Evolutionary conservation across 2,329 filamentous ascomycete genomes (phyloP), one percentile per base, ranked within the genome.

Genomic region (Fusarium tricinctum): DNA sequence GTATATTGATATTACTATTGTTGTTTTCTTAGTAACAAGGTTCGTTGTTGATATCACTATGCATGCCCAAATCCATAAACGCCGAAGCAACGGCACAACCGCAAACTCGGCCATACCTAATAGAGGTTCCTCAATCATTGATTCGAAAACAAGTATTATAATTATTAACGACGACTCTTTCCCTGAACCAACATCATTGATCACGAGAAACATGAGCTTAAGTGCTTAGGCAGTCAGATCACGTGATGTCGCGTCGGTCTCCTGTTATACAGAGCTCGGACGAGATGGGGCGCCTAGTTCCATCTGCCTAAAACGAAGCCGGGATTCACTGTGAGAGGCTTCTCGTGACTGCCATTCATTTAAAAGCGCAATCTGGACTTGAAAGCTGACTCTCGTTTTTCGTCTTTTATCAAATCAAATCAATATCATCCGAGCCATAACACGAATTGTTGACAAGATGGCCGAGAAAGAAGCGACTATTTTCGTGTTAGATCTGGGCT

Each of bases 401-500:
- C 39, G 30, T 9, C 12, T 22, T 22, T 42, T 33, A 45, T 33
- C 22, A 8, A 30, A n/a, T 28, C 61, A 43, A 9, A 22, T n/a
- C 35, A 47, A 15, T 35, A 35, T 56, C 26, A 13, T 22, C 42
- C 38, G 23, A 38, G 22, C 23, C 51, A 54, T 54, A 13, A 58
- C 38, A 20, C 30, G 28, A 38, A 35, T 26, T 22, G 35, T 63
- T 71, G 84, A 61, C 56, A 38, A 38, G 9, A 98, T 98, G 95
- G 91, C 94, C 13, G 90, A 92, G 66, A 99, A 99, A 78, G 93
- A 98, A 82, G 93, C 94, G 10, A 96, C 91, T 1, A 88, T 98
- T 43, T 99, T 96, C 79, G 91, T 99, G 72, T 81, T 99, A 63
- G 96, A 99, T 80, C 84, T 97, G 23, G 94, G 94, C 59, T 84